phyloP scores from a whole-genome alignment of 148 eudicot genomes.

The Amaranthus hypochondriacus region DNA sequence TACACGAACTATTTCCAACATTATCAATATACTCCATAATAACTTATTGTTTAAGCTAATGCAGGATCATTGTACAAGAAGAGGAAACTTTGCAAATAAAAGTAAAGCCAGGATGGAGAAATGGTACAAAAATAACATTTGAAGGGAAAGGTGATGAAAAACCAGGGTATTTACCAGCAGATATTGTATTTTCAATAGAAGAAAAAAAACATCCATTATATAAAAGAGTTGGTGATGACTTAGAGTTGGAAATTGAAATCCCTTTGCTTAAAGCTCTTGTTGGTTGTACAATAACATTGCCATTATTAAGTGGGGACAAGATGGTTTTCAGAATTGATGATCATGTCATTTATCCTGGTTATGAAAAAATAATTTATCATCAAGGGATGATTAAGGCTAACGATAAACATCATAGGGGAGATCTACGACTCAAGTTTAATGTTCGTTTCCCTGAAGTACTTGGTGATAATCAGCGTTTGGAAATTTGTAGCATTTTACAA shows the following conservation, averaged over 20 bases:
- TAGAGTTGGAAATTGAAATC: slow-evolving; percentile 61
- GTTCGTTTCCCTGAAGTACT: slow-evolving; percentile 47
- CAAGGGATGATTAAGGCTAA: slow-evolving; percentile 67
- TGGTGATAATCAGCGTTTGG: slow-evolving; percentile 39
- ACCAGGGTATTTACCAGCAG: slow-evolving; percentile 60
- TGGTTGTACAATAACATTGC: slow-evolving; percentile 53
- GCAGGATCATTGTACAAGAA: slow-evolving; percentile 55
- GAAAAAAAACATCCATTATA: slow-evolving; percentile 57
- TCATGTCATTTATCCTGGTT: slow-evolving; percentile 50
- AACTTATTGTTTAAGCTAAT: too few relatives aligned
- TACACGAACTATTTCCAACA: too few relatives aligned
- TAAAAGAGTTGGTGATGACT: slow-evolving; percentile 51
- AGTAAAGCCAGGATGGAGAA: slow-evolving; percentile 76
- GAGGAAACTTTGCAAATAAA: slow-evolving; percentile 55
- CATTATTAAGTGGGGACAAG: slow-evolving; percentile 56
- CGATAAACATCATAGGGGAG: slow-evolving; percentile 42
- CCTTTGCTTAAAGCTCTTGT: slow-evolving; percentile 65
- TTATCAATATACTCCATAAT: too few relatives aligned
- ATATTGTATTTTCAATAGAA: slow-evolving; percentile 45
- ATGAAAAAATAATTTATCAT: slow-evolving; percentile 44
- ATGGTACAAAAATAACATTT: slow-evolving; percentile 66
- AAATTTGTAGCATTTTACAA: slow-evolving; percentile 35
- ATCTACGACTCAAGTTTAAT: slow-evolving; percentile 52
- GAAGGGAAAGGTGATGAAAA: slow-evolving; percentile 77
- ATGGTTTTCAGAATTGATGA: slow-evolving; percentile 49